These are phyloP conservation scores for Collybiopsis luxurians DNA, from an alignment of 768 basidiomycete species.

Conservation along the genomic window DNA sequence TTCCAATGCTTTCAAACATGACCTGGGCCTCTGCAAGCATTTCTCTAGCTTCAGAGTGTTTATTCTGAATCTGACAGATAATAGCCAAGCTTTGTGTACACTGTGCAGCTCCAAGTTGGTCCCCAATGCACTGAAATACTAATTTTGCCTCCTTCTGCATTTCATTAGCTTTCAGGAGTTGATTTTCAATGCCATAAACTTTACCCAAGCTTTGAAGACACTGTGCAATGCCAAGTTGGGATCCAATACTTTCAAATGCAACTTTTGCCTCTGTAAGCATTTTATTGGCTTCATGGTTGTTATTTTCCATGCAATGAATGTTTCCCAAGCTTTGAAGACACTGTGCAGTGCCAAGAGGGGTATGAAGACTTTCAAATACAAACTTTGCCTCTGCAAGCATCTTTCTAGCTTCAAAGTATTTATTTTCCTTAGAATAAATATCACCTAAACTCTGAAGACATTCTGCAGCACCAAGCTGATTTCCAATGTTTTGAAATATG, in stretches of 20 bases:
- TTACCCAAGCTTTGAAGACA: slow-evolving; percentile 7
- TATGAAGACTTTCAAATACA: not conserved
- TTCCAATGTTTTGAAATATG: not conserved
- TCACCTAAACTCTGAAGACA: slow-evolving; percentile 6
- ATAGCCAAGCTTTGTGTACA: slow-evolving; percentile 5
- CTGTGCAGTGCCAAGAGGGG: not conserved
- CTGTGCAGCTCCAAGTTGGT: slow-evolving; percentile 6
- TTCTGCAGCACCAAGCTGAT: slow-evolving; percentile 6
- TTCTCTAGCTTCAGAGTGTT: not conserved
- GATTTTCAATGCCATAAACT: not conserved
- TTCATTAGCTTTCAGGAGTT: not conserved
- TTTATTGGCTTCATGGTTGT: not conserved
- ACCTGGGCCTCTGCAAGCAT: not conserved
- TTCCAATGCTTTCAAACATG: not conserved
- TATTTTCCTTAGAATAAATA: not conserved
- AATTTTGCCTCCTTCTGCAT: not conserved
- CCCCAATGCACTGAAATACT: not conserved
- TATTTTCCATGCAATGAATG: not conserved
- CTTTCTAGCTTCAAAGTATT: slow-evolving; percentile 1
- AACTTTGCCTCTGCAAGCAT: slow-evolving; percentile 2
- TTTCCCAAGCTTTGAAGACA: not conserved
- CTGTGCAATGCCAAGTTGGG: not conserved
- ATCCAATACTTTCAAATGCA: not conserved
- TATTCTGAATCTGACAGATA: not conserved
- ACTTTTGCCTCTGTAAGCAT: slow-evolving; percentile 1